Evolutionary conservation across 345 rosid species (phyloP), one percentile per base, ranked within the genome.

Genomic region (Psidium guajava): DNA sequence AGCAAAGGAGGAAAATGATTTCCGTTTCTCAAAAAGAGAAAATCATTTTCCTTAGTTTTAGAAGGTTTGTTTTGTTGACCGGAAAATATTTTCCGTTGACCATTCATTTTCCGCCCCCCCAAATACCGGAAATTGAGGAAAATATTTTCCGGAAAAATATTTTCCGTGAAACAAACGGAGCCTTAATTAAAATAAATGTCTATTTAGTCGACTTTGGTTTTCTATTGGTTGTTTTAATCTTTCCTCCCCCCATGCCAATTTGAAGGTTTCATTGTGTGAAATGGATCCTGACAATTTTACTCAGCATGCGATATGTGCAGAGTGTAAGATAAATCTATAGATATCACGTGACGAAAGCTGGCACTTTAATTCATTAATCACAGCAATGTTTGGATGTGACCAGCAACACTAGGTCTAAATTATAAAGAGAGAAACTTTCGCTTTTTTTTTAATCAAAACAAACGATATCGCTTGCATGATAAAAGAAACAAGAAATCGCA

Each of bases 261-360:
- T 2, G 11, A 12, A 32, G 32, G 8, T 3, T 8, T 32, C 11
- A 2, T 1, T 6, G 13, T 1, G 10, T 3, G 21, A 61, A 61
- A 27, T 4, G 28, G 42, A 61, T 61, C 40, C 9, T 27, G 18
- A 27, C 11, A 27, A 27, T 15, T 61, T 27, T 18, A 27, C 10
- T 6, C 20, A n/a, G 3, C 0, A 8, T 15, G 40, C 3, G 15
- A 61, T 18, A 0, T 0, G 5, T 13, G 15, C 15, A 8, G 7
- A 14, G 8, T 28, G 21, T 0, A 0, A 3, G 20, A 61, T 15
- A 28, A 61, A 28, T 6, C 5, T 61, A 21, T 3, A 28, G 40
- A 28, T 14, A 11, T 20, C 6, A 59, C 9, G 3, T 1, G 9
- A 10, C 15, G 54, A 52, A 52, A 52, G 14, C 10, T 0, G 54